Evolutionary conservation across 345 rosid species (phyloP).

Genomic region (Lepidium didymum): DNA sequence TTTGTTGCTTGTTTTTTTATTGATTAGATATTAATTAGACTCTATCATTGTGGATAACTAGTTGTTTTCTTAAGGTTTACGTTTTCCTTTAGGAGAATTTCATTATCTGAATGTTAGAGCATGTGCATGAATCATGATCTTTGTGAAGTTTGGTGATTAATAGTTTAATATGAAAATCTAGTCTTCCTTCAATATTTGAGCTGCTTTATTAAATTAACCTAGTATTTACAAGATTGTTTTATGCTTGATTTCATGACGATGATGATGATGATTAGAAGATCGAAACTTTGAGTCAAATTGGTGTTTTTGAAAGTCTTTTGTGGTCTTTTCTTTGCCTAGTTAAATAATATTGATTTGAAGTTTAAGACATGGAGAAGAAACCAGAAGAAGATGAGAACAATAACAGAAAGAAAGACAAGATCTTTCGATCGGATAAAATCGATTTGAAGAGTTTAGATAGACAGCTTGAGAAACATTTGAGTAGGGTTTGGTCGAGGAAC

Average conservation of each 20-base stretch:
- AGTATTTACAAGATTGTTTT: background rate
- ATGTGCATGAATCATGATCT: conserved; percentile 2
- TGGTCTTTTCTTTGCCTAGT: conserved; percentile 12
- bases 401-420: conserved; percentile 47
- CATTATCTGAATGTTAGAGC: background rate
- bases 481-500: conserved; percentile 75
- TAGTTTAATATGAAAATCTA: background rate
- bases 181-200: background rate
- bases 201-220: background rate
- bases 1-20: background rate
- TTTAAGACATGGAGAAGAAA: conserved; percentile 20
- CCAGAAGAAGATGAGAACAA: conserved; percentile 16
- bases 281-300: background rate
- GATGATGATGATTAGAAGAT: conserved; percentile 9
- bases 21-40: background rate
- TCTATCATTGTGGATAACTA: conserved; percentile 13
- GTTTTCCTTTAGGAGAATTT: conserved; percentile 1
- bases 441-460: conserved; percentile 83
- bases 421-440: conserved; percentile 69
- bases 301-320: conserved; percentile 31
- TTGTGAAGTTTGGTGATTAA: background rate
- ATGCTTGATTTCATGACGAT: background rate
- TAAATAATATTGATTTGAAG: background rate
- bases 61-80: conserved; percentile 48
- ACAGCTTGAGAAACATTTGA: conserved; percentile 88